phyloP scores from a whole-genome alignment of 179 eudicot genomes.

The Gypsophila paniculata region DNA sequence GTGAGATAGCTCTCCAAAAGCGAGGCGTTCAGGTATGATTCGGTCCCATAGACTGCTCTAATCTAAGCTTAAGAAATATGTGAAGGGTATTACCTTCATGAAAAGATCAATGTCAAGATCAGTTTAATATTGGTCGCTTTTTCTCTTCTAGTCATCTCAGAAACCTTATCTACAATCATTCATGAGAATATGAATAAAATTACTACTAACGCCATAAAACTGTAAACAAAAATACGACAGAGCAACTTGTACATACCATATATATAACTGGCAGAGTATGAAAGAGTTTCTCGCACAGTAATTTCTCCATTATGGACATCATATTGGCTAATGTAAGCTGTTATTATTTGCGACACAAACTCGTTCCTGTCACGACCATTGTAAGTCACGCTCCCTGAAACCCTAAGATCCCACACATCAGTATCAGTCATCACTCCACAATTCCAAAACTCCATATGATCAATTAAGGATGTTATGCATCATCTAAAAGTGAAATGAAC shows the following conservation, averaged over 20 bases:
- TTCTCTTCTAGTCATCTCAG: constrained; percentile 27
- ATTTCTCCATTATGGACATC: constrained; percentile 28
- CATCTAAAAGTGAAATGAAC: neutral
- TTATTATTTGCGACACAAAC: constrained; percentile 29
- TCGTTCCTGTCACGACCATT: constrained; percentile 29
- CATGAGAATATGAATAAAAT: neutral
- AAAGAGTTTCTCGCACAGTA: constrained; percentile 29
- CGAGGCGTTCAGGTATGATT: neutral
- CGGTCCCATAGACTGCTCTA: neutral
- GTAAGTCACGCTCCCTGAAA: constrained; percentile 26
- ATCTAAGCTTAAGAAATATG: neutral
- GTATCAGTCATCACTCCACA: no score
- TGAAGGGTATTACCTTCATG: constrained; percentile 21
- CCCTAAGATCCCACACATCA: constrained; percentile 3
- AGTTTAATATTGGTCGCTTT: constrained; percentile 27
- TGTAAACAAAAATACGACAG: neutral
- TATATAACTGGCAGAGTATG: constrained; percentile 24
- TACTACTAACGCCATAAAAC: neutral
- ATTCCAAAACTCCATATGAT: neutral
- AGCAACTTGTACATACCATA: constrained; percentile 19
- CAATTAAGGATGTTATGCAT: neutral
- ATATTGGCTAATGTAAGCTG: constrained; percentile 30
- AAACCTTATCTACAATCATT: constrained; percentile 21
- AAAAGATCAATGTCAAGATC: constrained; percentile 29
- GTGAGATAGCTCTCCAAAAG: neutral